These are phyloP conservation scores for Cryomyces minteri DNA, from an alignment of 495 filamentous ascomycete species.

Conservation along the genomic window DNA sequence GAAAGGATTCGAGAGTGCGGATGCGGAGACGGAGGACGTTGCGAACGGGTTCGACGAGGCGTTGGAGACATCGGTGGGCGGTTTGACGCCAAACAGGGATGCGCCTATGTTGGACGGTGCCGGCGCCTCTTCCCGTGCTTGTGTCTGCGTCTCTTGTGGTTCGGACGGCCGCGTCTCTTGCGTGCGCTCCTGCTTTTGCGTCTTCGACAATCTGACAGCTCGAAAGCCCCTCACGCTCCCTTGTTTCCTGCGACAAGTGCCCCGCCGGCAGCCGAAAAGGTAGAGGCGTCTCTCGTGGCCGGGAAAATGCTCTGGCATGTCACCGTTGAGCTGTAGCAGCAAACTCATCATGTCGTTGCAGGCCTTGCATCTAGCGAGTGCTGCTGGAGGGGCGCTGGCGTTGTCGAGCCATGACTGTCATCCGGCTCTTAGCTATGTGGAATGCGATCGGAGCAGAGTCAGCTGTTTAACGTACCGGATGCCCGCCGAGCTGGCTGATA, in stretches of 20 bases:
- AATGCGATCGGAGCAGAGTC: neutral
- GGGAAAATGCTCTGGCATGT: conserved; percentile 70
- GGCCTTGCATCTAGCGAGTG: conserved; percentile 69
- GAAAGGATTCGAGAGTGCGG: conserved; percentile 6
- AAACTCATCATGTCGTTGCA: conserved; percentile 74
- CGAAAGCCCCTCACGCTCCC: conserved; percentile 61
- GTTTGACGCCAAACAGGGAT: conserved; percentile 10
- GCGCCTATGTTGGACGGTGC: conserved; percentile 14
- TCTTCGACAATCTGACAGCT: conserved; percentile 33
- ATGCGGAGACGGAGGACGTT: neutral
- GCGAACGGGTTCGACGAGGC: conserved; percentile 4
- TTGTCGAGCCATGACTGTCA: conserved; percentile 64
- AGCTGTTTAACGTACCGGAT: conserved; percentile 42
- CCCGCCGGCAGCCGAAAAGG: conserved; percentile 59
- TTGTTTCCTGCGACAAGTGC: conserved; percentile 64
- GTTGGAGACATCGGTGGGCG: neutral
- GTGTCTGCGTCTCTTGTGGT: conserved; percentile 1
- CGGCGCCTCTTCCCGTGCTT: neutral
- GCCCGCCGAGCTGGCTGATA: conserved; percentile 79
- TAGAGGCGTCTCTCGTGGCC: conserved; percentile 76
- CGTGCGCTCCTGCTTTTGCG: conserved; percentile 15
- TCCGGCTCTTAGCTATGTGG: neutral
- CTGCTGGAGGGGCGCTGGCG: conserved; percentile 48
- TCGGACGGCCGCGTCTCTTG: neutral
- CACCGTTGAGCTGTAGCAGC: conserved; percentile 79